These are phyloP conservation scores for Lasiodiplodia sp. DNA, from an alignment of 2,329 filamentous ascomycete species.

Conservation along the genomic window DNA sequence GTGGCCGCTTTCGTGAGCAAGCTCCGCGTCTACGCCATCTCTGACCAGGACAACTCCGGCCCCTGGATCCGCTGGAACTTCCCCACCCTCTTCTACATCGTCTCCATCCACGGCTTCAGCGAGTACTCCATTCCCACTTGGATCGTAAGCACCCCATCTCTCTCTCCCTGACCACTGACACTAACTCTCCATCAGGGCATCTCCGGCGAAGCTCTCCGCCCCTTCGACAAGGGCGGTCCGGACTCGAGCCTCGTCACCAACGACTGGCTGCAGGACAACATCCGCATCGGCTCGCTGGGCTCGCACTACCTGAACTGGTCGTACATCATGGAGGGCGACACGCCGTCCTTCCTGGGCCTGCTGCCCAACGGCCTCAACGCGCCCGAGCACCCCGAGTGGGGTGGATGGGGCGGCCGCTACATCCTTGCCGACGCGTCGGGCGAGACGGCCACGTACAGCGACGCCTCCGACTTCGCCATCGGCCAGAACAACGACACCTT, in stretches of 20 bases:
- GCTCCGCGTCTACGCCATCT: conserved; percentile 61
- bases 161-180: not conserved
- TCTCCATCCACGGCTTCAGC: conserved; percentile 58
- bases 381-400: conserved; percentile 50
- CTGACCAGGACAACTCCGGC: conserved; percentile 62
- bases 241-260: conserved; percentile 52
- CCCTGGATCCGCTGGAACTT: conserved; percentile 57
- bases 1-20: conserved; percentile 49
- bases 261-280: conserved; percentile 56
- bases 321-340: conserved; percentile 59
- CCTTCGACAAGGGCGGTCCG: conserved; percentile 51
- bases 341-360: conserved; percentile 51
- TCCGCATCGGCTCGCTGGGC: conserved; percentile 56
- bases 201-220: conserved; percentile 43
- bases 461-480: conserved; percentile 46
- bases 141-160: conserved; percentile 42
- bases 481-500: conserved; percentile 43
- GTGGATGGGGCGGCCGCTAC: conserved; percentile 55
- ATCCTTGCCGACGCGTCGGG: conserved; percentile 34
- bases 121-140: conserved; percentile 58
- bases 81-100: conserved; percentile 60
- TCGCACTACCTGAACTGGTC: conserved; percentile 53
- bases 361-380: conserved; percentile 53
- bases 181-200: conserved; percentile 3
- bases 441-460: conserved; percentile 40